These are phyloP conservation scores for Aotearoamyces nothofagi DNA, from an alignment of 2,329 filamentous ascomycete species.

Conservation along the genomic window DNA sequence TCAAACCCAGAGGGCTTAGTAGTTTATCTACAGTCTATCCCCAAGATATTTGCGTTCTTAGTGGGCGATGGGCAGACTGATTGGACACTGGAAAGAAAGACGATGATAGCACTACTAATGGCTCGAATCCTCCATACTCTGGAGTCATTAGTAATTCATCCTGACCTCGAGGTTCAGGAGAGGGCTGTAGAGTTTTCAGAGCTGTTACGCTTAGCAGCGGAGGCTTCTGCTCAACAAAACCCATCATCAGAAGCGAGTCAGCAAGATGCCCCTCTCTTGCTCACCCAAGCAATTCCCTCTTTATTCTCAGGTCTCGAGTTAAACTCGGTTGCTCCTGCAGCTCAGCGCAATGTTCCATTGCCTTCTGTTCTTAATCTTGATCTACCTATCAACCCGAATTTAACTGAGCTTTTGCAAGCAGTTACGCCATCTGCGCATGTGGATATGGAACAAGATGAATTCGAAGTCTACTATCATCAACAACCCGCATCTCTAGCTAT, in stretches of 20 bases:
- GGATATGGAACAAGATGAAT: slow-evolving; percentile 45
- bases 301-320: slow-evolving; percentile 78
- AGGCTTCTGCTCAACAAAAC: slow-evolving; percentile 58
- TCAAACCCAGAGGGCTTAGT: slow-evolving; percentile 51
- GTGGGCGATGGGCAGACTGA: slow-evolving; percentile 45
- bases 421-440: slow-evolving; percentile 35
- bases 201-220: slow-evolving; percentile 70
- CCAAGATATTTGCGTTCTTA: slow-evolving; percentile 69
- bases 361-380: slow-evolving; percentile 67
- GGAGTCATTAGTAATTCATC: slow-evolving; percentile 66
- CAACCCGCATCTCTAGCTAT: slow-evolving; percentile 27
- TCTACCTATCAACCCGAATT: slow-evolving; percentile 62
- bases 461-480: slow-evolving; percentile 49
- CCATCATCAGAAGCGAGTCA: slow-evolving; percentile 34
- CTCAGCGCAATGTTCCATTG: slow-evolving; percentile 73
- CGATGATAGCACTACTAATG: slow-evolving; percentile 61
- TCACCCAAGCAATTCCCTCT: slow-evolving; percentile 81
- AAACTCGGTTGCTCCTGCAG: slow-evolving; percentile 73
- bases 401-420: slow-evolving; percentile 47
- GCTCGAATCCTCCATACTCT: slow-evolving; percentile 70
- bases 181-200: slow-evolving; percentile 86
- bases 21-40: slow-evolving; percentile 67
- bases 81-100: slow-evolving; percentile 64
- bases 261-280: slow-evolving; percentile 62
- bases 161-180: slow-evolving; percentile 87